Evolutionary conservation across 345 rosid genomes (phyloP).

Genomic region (Physaria fendleri): DNA sequence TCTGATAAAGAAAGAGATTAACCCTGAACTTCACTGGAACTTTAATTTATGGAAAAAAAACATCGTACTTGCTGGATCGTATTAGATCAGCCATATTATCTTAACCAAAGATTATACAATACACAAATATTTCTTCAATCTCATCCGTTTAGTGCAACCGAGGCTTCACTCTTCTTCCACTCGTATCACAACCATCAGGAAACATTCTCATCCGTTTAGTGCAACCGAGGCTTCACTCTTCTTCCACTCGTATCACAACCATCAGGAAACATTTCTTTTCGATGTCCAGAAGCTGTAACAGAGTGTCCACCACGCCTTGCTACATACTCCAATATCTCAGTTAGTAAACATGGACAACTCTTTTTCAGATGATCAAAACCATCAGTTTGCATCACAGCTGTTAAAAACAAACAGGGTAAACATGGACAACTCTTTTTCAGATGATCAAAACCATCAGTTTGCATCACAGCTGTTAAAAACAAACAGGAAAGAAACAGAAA

Average conservation of each 20-base stretch:
- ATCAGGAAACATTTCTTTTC: conserved; percentile 40
- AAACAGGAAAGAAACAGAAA: not conserved
- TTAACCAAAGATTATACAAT: conserved; percentile 17
- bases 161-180: conserved; percentile 70
- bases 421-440: conserved; percentile 54
- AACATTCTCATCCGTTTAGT: conserved; percentile 7
- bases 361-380: conserved; percentile 56
- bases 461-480: conserved; percentile 57
- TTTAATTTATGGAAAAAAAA: not conserved
- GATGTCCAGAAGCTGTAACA: conserved; percentile 38
- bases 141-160: conserved; percentile 36
- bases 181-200: conserved; percentile 49
- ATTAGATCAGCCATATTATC: conserved; percentile 13
- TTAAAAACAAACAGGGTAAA: conserved; percentile 25
- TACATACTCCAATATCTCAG: conserved; percentile 50
- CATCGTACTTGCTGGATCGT: not conserved
- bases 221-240: conserved; percentile 68
- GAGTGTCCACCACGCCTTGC: conserved; percentile 54
- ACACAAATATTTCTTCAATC: not conserved
- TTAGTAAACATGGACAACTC: conserved; percentile 53
- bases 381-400: conserved; percentile 80
- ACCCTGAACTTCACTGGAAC: conserved; percentile 1
- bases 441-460: conserved; percentile 64
- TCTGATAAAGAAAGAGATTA: not conserved
- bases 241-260: conserved; percentile 51